Conservation (phyloP, 768 basidiomycete genomes). For the Lentinula boryana region DNA sequence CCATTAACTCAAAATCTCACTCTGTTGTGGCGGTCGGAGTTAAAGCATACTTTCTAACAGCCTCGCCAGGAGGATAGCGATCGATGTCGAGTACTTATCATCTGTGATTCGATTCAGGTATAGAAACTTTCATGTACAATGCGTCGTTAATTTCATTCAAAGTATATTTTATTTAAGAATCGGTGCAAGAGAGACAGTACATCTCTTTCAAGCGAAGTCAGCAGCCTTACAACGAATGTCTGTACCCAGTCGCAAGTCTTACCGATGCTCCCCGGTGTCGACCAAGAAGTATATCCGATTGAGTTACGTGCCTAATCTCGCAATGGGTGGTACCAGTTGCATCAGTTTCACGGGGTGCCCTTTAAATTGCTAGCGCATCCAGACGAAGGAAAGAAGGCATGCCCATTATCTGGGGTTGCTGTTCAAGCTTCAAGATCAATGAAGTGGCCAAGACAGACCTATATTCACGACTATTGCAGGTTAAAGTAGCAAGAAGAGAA, state of each 20-base stretch:
- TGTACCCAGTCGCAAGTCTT: no score
- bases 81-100: background rate
- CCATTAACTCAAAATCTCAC: no score
- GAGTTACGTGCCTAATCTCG: no score
- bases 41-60: background rate
- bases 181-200: no score
- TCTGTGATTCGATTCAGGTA: no score
- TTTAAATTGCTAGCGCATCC: background rate
- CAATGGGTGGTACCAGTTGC: background rate
- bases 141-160: no score
- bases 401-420: background rate
- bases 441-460: background rate
- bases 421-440: background rate
- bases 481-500: background rate
- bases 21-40: background rate
- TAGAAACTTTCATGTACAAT: no score
- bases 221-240: no score
- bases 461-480: background rate
- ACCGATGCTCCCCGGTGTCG: no score
- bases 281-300: no score
- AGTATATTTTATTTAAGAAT: no score
- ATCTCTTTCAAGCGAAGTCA: no score
- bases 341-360: background rate
- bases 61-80: background rate
- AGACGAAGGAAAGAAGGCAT: background rate